Evolutionary conservation across 2,329 filamentous ascomycete genomes (phyloP).

Genomic region (Cladosporium austrohemisphaericum): DNA sequence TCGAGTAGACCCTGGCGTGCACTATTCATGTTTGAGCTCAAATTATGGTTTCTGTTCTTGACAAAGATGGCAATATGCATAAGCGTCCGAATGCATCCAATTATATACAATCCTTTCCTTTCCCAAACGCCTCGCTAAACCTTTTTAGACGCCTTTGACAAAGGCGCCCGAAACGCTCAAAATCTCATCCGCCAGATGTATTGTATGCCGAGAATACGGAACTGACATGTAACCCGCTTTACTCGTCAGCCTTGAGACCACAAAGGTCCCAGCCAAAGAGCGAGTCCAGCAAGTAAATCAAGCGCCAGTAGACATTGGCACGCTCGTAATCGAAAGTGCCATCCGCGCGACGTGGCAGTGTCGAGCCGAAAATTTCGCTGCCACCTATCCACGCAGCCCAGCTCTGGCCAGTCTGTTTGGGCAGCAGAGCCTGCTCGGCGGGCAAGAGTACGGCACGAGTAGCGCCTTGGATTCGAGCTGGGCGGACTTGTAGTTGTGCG

Average conservation of each 20-base stretch:
- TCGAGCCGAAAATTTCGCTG: constrained; percentile 65
- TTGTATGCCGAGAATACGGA: no score
- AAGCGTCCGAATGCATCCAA: neutral
- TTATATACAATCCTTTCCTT: neutral
- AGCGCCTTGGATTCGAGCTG: constrained; percentile 34
- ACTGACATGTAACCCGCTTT: no score
- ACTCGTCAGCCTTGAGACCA: constrained; percentile 50
- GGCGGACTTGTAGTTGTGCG: constrained; percentile 22
- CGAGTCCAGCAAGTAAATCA: constrained; percentile 56
- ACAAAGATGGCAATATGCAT: no score
- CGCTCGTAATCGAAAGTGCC: constrained; percentile 74
- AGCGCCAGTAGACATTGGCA: constrained; percentile 58
- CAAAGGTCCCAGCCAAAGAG: constrained; percentile 59
- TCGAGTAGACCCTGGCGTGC: no score
- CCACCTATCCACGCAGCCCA: constrained; percentile 39
- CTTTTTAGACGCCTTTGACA: no score
- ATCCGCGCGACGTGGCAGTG: constrained; percentile 67
- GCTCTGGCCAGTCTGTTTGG: constrained; percentile 38
- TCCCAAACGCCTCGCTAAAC: constrained; percentile 7
- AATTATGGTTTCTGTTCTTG: no score
- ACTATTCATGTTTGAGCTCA: no score
- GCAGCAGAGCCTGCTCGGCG: constrained; percentile 46
- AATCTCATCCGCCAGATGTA: no score
- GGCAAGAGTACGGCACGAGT: constrained; percentile 40
- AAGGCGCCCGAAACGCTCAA: neutral